Base-by-base conservation (phyloP, 2,329 filamentous ascomycete species). In the Clarireedia sp. region DNA sequence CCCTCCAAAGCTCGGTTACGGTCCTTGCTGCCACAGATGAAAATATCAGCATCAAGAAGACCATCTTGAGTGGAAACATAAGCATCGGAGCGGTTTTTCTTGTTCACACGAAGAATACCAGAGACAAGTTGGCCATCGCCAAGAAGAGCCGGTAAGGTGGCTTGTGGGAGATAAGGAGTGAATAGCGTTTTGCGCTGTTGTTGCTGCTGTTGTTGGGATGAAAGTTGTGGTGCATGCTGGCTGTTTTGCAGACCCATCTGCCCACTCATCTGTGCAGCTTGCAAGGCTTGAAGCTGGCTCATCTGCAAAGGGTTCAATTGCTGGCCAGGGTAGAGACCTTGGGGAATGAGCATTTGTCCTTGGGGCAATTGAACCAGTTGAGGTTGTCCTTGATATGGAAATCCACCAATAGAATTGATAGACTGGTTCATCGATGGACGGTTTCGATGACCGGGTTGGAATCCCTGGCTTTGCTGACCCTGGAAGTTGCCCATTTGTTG, bases 21-120 rank as follows among this genome's bases (percentile, higher is more conserved):
- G 71, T 99, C 94, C 73, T 99, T 99, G 79, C 92, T 97, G 70
- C 94, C 94, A 70, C 94, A 99, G 67, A 99, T 99, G 74, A 99
- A 99, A 68, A 99, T 99, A 70, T 99, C 94, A 44, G 94, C 92
- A 72, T 97, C 94, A 48, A 99, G 80, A 58, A 87, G 75, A 47
- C 83, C 83, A 69, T 99, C 94, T 59, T 87, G 85, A 12, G 90
- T 96, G 10, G 94, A 94, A 54, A 99, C 94, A 67, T 99, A 99
- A 26, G 94, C 94, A 72, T 99, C 94, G 66, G 92, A 97, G 61
- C 94, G 87, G 74, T 99, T 99, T 80, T 99, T 99, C 79, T 97
- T 99, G 82, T 99, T 99, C 62, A 99, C 94, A 58, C 94, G 89
- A 51, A 99, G 86, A 64, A 96, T 90, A 75, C 94, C 94, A 59